These are phyloP conservation scores for Torulaspora delbrueckii DNA, from an alignment of 805 yeast species.

Conservation along the genomic window DNA sequence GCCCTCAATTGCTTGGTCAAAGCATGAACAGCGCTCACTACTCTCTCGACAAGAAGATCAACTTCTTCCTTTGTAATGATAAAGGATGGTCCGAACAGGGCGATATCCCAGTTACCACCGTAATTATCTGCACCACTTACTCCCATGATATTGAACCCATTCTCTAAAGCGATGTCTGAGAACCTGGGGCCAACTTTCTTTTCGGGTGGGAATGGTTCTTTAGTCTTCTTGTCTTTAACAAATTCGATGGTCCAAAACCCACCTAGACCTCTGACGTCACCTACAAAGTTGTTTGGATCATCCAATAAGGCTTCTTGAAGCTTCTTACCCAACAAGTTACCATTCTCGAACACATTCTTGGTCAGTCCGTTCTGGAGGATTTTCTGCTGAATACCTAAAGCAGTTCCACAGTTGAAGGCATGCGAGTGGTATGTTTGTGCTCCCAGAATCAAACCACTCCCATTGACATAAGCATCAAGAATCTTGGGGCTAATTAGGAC, in stretches of 20 bases:
- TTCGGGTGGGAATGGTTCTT: conserved; percentile 42
- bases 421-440: conserved; percentile 52
- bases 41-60: conserved; percentile 39
- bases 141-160: conserved; percentile 48
- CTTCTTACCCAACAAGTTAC: conserved; percentile 40
- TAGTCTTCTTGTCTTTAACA: conserved; percentile 49
- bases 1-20: conserved; percentile 15
- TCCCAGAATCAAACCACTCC: conserved; percentile 40
- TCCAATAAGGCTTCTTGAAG: conserved; percentile 35
- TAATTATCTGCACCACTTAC: conserved; percentile 42
- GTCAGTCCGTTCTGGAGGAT: conserved; percentile 35
- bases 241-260: conserved; percentile 56
- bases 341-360: conserved; percentile 42
- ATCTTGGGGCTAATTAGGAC: conserved; percentile 41
- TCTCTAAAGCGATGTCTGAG: conserved; percentile 37
- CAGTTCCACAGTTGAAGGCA: conserved; percentile 44
- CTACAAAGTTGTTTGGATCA: conserved; percentile 40
- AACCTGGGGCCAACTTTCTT: conserved; percentile 37
- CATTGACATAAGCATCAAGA: conserved; percentile 37
- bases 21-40: conserved; percentile 40
- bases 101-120: conserved; percentile 40
- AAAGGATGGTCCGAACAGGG: conserved; percentile 46
- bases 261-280: conserved; percentile 61
- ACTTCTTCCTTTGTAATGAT: conserved; percentile 41
- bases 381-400: conserved; percentile 44